A percentile compares a stretch with the other conserved stretches of the same genome.
Evolutionary conservation across 1,284 basidiomycete genomes (phyloP).

Genomic region (Amylostereum chailletii): DNA sequence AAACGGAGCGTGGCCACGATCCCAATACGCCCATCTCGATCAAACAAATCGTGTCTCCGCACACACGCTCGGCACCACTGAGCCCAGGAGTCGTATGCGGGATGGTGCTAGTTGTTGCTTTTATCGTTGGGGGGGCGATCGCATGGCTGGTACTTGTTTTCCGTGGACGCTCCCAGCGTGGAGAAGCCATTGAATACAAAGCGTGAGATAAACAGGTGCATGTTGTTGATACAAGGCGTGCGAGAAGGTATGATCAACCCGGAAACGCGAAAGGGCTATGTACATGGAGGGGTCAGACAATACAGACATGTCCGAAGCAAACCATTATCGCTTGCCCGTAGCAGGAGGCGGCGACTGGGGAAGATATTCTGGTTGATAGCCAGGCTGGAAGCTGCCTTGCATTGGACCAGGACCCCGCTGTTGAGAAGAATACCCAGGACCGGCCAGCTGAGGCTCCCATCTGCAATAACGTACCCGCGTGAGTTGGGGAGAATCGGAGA

Average conservation of each 20-base stretch:
- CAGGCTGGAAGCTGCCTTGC: slow-evolving; percentile 17
- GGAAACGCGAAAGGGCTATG: too few species aligned
- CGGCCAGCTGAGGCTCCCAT: slow-evolving; percentile 33
- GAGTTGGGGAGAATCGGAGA: neutral
- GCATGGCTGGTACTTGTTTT: neutral
- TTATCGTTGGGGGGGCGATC: slow-evolving; percentile 1
- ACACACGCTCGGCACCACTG: slow-evolving; percentile 2
- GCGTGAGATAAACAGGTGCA: neutral
- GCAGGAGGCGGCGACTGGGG: too few species aligned
- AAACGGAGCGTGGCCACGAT: slow-evolving; percentile 35
- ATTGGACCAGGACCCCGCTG: slow-evolving; percentile 1
- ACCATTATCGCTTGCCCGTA: too few species aligned
- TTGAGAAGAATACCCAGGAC: slow-evolving; percentile 5
- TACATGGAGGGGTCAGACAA: too few species aligned
- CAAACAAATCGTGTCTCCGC: slow-evolving; percentile 8
- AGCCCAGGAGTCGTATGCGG: slow-evolving; percentile 19
- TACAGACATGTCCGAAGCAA: too few species aligned
- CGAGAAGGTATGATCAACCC: neutral
- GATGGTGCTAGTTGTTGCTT: slow-evolving; percentile 8
- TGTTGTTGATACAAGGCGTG: slow-evolving; percentile 5
- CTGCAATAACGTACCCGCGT: slow-evolving; percentile 17
- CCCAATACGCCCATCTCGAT: slow-evolving; percentile 18
- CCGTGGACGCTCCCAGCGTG: neutral
- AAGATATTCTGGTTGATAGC: slow-evolving; percentile 8
- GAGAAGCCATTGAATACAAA: neutral